phyloP scores from a whole-genome alignment of 73 alveolate species.

The Stentor roeselii region DNA sequence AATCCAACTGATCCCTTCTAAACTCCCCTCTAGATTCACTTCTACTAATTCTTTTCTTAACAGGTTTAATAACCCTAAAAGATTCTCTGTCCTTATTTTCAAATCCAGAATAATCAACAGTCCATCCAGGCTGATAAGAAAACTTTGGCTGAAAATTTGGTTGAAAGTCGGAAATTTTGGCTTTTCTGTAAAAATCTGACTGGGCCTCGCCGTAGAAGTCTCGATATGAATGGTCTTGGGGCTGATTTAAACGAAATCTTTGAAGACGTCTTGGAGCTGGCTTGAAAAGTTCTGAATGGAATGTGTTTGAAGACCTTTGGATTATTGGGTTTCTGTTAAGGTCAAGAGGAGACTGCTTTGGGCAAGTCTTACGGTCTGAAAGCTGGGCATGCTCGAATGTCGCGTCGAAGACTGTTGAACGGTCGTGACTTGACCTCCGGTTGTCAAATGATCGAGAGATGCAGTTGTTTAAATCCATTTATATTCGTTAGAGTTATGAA shows the following conservation, averaged over 20 bases:
- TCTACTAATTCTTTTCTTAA: no score
- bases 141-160: neutral
- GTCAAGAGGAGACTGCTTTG: neutral
- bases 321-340: neutral
- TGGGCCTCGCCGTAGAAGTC: neutral
- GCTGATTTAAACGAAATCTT: neutral
- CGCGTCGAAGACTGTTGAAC: neutral
- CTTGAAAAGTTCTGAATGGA: neutral
- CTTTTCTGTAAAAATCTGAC: neutral
- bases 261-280: neutral
- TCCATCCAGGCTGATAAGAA: neutral
- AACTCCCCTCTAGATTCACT: neutral
- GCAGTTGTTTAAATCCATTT: neutral
- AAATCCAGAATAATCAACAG: neutral
- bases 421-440: neutral
- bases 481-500: neutral
- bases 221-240: neutral
- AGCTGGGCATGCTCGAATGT: neutral
- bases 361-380: neutral
- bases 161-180: neutral
- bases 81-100: neutral
- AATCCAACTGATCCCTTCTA: neutral
- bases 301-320: neutral
- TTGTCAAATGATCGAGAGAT: neutral
- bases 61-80: neutral